These are phyloP conservation scores for Cutaneotrichosporon spelunceum DNA, from an alignment of 1,284 basidiomycete genomes.

Conservation along the genomic window DNA sequence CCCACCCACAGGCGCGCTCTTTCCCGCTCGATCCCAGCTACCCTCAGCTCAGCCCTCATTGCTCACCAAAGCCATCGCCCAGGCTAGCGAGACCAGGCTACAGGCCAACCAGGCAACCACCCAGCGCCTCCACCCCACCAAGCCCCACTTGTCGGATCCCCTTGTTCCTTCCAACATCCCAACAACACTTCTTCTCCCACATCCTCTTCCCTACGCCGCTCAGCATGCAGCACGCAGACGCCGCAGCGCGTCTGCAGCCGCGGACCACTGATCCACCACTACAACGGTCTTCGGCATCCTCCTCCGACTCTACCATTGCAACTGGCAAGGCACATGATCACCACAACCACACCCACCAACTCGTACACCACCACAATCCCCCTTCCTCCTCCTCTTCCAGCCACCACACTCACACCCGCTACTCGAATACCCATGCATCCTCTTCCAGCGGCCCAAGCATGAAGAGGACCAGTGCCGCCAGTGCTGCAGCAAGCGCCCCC, in stretches of 20 bases:
- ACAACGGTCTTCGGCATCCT: neutral
- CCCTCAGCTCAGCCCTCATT: too few relatives aligned
- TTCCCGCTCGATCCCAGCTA: too few relatives aligned
- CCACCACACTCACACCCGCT: neutral
- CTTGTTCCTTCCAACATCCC: neutral
- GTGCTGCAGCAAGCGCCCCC: neutral
- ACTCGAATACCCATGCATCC: neutral
- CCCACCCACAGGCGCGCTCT: too few relatives aligned
- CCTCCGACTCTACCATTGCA: neutral
- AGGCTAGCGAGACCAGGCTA: too few relatives aligned
- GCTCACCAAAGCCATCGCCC: too few relatives aligned
- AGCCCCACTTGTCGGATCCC: neutral
- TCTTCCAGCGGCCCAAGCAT: constrained; percentile 3
- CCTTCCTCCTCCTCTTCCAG: neutral
- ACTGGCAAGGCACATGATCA: neutral
- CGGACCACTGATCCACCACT: neutral
- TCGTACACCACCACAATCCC: neutral
- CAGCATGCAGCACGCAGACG: constrained; percentile 3
- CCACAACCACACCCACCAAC: constrained; percentile 2
- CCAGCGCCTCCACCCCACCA: neutral
- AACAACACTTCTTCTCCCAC: neutral
- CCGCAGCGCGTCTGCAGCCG: constrained; percentile 6
- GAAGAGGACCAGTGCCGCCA: neutral
- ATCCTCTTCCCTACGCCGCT: neutral
- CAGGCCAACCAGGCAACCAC: too few relatives aligned